phyloP scores from a whole-genome alignment of 2,329 filamentous ascomycete genomes.

The Chaetomium olivaceum region DNA sequence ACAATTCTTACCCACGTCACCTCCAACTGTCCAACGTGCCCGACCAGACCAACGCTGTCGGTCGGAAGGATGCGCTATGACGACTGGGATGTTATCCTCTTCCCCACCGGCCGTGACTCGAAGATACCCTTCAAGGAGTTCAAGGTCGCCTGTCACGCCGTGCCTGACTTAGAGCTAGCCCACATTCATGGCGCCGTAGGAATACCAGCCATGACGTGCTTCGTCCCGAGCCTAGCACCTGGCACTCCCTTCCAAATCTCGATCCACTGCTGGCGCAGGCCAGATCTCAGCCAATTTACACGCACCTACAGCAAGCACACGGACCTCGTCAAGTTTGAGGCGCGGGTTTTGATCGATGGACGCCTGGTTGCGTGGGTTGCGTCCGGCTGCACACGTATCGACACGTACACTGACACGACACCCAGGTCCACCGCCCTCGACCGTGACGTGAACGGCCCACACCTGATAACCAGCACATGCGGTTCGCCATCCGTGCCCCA shows the following conservation, averaged over 20 bases:
- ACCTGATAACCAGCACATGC: constrained; percentile 49
- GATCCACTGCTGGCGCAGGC: constrained; percentile 70
- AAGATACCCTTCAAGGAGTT: constrained; percentile 79
- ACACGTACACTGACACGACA: constrained; percentile 10
- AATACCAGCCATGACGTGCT: constrained; percentile 69
- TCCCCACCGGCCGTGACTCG: constrained; percentile 59
- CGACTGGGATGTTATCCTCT: constrained; percentile 83
- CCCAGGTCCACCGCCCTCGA: constrained; percentile 58
- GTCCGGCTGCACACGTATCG: not conserved
- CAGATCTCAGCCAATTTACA: constrained; percentile 59
- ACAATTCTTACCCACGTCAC: constrained; percentile 10
- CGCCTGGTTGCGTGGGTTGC: constrained; percentile 55
- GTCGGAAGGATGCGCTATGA: constrained; percentile 69
- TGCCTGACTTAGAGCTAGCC: constrained; percentile 57
- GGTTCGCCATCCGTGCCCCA: constrained; percentile 36
- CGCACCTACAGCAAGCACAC: constrained; percentile 56
- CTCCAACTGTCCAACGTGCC: not conserved
- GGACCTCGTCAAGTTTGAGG: constrained; percentile 62
- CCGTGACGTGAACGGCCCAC: constrained; percentile 53
- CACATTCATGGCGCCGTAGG: constrained; percentile 50
- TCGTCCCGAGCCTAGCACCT: constrained; percentile 63
- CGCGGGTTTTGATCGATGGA: constrained; percentile 69
- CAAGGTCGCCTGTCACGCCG: constrained; percentile 72
- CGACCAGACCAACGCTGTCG: constrained; percentile 32
- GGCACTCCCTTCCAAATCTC: constrained; percentile 69